Evolutionary conservation across 768 basidiomycete species (phyloP).

Genomic region (Suillus placidus): DNA sequence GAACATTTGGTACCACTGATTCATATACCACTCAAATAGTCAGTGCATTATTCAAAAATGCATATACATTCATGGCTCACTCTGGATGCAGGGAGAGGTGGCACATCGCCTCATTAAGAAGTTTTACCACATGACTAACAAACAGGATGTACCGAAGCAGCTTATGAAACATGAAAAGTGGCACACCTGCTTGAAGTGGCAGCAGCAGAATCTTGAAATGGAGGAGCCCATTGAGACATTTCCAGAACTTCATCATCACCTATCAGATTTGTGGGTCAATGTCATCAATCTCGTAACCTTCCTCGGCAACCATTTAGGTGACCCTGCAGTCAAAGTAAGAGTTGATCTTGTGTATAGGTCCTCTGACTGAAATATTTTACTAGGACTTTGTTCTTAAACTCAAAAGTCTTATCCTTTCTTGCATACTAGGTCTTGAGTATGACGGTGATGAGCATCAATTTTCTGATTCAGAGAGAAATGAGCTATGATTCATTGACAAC

Average conservation of each 20-base stretch:
- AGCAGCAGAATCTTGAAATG: not conserved
- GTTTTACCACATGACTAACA: not conserved
- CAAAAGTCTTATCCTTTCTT: conserved; percentile 24
- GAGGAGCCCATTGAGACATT: not conserved
- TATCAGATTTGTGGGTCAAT: conserved; percentile 3
- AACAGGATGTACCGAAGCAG: not conserved
- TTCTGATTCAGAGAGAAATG: conserved; percentile 11
- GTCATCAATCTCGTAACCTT: conserved; percentile 4
- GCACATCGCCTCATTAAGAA: not conserved
- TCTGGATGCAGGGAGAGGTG: not conserved
- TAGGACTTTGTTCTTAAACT: conserved; percentile 21
- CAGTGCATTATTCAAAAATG: too few species aligned
- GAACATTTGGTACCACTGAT: not conserved
- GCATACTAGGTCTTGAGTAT: conserved; percentile 17
- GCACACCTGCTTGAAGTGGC: conserved; percentile 6
- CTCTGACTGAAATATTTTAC: too few species aligned
- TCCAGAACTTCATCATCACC: conserved; percentile 8
- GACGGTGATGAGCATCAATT: conserved; percentile 18
- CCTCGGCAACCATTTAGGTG: not conserved
- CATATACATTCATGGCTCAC: not conserved
- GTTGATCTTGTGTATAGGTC: too few species aligned
- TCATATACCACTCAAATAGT: not conserved
- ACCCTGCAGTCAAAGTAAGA: conserved; percentile 15
- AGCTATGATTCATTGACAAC: conserved; percentile 13
- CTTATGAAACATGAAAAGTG: conserved; percentile 14